Base-by-base conservation (phyloP, 2,329 filamentous ascomycete species). In the Claviceps quebecensis region DNA sequence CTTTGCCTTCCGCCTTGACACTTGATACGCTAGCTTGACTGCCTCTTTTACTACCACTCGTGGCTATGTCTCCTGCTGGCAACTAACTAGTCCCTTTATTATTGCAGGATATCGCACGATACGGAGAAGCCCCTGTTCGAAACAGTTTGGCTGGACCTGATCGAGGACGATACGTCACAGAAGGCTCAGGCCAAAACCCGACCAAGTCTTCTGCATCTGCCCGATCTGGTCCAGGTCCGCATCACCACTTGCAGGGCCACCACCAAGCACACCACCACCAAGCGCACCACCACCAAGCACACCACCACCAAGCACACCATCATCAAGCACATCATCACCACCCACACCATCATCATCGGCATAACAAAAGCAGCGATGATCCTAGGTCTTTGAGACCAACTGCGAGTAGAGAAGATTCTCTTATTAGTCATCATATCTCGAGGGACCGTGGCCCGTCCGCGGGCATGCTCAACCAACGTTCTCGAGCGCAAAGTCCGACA, bases 401-500 rank as follows among this genome's bases (percentile, higher is more conserved):
- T 13, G 75, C 81, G 52, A 90, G 84, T 64, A 78, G 86, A 59
- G 87, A 95, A 63, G 85, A 91, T 54, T 62, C 54, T 56, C 57
- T 55, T 54, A 69, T 72, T 58, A 78, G 71, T 58, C 63, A 72
- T 26, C 65, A 58, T 54, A 58, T 59, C 52, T 61, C 69, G 61
- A 80, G 76, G 63, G 81, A 83, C 54, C 74, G 74, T 52, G 72
- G 67, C 37, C 69, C 66, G 48, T 72, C 72, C 34, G 61, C 62
- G 34, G 61, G 65, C 43, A 70, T 74, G 73, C 63, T 76, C 70
- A 57, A 63, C 57, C 65, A 71, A 47, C 68, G 68, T 55, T 74
- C 75, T 22, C 83, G 89, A 57, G 82, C 87, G 13, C 79, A 86
- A 54, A 95, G 90, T 66, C 88, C 90, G 26, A 87, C 87, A 0